phyloP scores from a whole-genome alignment of 495 filamentous ascomycete genomes.

The Penicillium paradoxum region DNA sequence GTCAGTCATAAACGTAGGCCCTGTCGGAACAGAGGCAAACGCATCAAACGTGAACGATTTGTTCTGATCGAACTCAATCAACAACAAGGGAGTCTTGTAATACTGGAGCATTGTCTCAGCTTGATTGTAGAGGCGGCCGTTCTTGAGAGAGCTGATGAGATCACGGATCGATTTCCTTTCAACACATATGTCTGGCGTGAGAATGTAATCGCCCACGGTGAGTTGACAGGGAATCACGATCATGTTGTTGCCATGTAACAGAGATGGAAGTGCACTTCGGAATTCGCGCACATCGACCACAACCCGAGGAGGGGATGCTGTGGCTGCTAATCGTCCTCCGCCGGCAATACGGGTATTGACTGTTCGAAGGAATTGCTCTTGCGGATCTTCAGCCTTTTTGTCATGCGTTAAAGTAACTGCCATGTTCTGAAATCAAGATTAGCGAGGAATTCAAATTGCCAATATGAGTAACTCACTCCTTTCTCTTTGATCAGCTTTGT shows the following conservation, averaged over 20 bases:
- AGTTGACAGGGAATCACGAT: slow-evolving; percentile 87
- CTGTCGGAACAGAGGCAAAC: slow-evolving; percentile 53
- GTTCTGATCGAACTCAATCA: slow-evolving; percentile 97
- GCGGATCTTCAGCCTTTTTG: slow-evolving; percentile 70
- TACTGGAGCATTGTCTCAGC: slow-evolving; percentile 90
- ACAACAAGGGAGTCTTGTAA: slow-evolving; percentile 84
- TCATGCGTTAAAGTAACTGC: slow-evolving; percentile 76
- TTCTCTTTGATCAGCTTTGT: slow-evolving; percentile 90
- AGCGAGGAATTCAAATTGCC: neutral
- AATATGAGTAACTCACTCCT: slow-evolving; percentile 42
- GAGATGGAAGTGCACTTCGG: slow-evolving; percentile 82
- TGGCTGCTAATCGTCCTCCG: slow-evolving; percentile 82
- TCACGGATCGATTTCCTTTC: slow-evolving; percentile 93
- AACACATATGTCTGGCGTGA: slow-evolving; percentile 83
- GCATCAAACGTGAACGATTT: slow-evolving; percentile 96
- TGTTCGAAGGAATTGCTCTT: slow-evolving; percentile 90
- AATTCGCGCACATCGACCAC: slow-evolving; percentile 97
- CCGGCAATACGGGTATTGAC: slow-evolving; percentile 96
- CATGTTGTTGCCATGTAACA: slow-evolving; percentile 83
- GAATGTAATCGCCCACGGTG: slow-evolving; percentile 94
- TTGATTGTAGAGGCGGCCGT: slow-evolving; percentile 88
- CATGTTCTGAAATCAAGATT: slow-evolving; percentile 55
- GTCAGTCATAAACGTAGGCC: slow-evolving; percentile 38
- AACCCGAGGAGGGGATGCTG: slow-evolving; percentile 83
- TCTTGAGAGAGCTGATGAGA: slow-evolving; percentile 82